Conservation (phyloP, 2,329 filamentous ascomycete genomes). For the Fusarium sp. region DNA sequence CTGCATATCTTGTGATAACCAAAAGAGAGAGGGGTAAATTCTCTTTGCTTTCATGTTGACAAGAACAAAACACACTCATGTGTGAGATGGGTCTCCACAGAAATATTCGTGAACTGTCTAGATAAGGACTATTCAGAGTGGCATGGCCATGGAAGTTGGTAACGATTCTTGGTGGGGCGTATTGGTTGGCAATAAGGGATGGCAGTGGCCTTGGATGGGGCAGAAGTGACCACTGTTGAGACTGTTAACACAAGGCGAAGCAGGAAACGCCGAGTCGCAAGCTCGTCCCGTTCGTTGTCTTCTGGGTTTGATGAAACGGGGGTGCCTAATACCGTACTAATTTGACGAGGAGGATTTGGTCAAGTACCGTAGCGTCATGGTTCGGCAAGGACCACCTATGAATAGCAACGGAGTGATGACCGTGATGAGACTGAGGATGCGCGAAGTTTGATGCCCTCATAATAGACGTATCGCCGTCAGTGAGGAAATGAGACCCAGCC, state of each 20-base stretch:
- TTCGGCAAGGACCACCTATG: conserved; percentile 2
- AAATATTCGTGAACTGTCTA: background rate
- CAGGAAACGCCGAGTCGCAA: conserved; percentile 18
- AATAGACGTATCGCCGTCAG: background rate
- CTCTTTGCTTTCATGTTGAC: background rate
- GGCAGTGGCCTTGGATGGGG: conserved; percentile 4
- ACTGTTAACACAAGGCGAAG: conserved; percentile 24
- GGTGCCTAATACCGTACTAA: conserved; percentile 3
- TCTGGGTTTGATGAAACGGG: background rate
- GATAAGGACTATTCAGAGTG: background rate
- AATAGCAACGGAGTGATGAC: conserved; percentile 15
- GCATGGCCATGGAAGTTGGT: conserved; percentile 15
- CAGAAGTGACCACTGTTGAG: conserved; percentile 8
- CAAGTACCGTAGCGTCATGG: conserved; percentile 2
- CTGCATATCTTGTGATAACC: background rate
- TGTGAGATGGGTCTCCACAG: background rate
- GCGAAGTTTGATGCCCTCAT: background rate
- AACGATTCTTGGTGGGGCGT: conserved; percentile 24
- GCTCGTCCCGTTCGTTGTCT: background rate
- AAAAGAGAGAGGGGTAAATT: background rate
- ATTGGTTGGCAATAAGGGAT: conserved; percentile 1
- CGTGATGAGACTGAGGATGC: background rate
- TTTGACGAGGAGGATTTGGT: background rate
- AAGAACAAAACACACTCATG: background rate
- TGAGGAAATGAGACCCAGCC: conserved; percentile 10